phyloP scores from a whole-genome alignment of 768 basidiomycete species.

The Russula sp. region DNA sequence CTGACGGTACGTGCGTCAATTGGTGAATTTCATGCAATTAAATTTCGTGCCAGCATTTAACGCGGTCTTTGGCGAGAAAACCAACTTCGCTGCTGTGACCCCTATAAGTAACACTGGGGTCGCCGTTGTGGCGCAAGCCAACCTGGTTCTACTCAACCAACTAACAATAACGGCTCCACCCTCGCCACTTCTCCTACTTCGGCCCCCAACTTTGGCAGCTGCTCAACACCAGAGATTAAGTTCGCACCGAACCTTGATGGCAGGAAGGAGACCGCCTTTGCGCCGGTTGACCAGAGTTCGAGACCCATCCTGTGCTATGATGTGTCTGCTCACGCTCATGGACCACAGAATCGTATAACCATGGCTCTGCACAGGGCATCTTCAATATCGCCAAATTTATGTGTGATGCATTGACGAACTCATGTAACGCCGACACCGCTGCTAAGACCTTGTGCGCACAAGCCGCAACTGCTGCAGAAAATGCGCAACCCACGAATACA shows the following conservation, averaged over 20 bases:
- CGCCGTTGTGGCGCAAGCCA: too few species aligned
- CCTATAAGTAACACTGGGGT: conserved; percentile 47
- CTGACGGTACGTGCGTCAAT: conserved; percentile 39
- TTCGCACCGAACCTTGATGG: conserved; percentile 54
- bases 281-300: conserved; percentile 43
- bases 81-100: conserved; percentile 48
- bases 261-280: conserved; percentile 55
- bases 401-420: conserved; percentile 49
- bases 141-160: too few species aligned
- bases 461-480: conserved; percentile 44
- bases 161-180: too few species aligned
- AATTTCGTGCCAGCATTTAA: conserved; percentile 49
- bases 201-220: conserved; percentile 56
- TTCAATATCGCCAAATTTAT: conserved; percentile 54
- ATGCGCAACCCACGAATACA: conserved; percentile 33
- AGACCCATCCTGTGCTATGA: background rate
- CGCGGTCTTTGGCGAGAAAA: conserved; percentile 50
- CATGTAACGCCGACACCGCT: conserved; percentile 49
- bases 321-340: background rate
- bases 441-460: conserved; percentile 45
- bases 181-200: too few species aligned
- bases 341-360: conserved; percentile 15
- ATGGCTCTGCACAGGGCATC: conserved; percentile 29
- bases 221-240: conserved; percentile 53
- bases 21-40: background rate